Percentiles rank a stretch among this genome's conserved stretches.
Evolutionary conservation across 2,329 filamentous ascomycete genomes (phyloP).

Genomic region (Phialocephala sp.): DNA sequence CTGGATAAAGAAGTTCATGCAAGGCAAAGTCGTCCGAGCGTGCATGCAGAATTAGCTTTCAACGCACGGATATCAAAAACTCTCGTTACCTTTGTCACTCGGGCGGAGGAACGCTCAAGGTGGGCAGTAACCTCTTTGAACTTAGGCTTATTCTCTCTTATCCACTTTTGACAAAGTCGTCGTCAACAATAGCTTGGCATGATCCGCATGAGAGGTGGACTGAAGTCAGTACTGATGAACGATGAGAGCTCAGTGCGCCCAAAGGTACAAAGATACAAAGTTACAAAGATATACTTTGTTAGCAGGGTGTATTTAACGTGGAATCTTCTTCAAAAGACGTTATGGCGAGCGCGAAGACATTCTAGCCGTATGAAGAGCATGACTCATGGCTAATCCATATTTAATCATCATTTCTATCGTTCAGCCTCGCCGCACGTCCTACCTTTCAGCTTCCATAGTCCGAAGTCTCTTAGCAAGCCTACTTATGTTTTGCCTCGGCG

Average conservation of each 20-base stretch:
- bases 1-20: conserved; percentile 20
- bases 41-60: conserved; percentile 13
- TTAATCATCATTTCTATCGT: neutral
- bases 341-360: too few relatives aligned
- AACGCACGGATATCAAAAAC: conserved; percentile 18
- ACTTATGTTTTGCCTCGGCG: neutral
- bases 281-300: neutral
- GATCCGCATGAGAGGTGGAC: neutral
- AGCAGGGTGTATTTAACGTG: neutral
- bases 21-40: conserved; percentile 17
- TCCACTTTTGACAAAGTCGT: neutral
- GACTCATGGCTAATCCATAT: neutral
- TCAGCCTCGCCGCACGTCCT: conserved; percentile 14
- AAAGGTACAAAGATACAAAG: neutral
- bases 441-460: neutral
- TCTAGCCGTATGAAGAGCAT: neutral
- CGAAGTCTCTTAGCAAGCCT: neutral
- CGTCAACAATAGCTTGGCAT: neutral
- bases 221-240: neutral
- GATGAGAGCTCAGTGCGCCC: neutral
- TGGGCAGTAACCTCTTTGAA: conserved; percentile 8
- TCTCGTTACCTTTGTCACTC: neutral
- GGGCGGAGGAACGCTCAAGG: neutral
- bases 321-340: too few relatives aligned
- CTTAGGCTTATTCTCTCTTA: neutral